phyloP scores from a whole-genome alignment of 805 yeast genomes.

The Wickerhamiella azymoides region DNA sequence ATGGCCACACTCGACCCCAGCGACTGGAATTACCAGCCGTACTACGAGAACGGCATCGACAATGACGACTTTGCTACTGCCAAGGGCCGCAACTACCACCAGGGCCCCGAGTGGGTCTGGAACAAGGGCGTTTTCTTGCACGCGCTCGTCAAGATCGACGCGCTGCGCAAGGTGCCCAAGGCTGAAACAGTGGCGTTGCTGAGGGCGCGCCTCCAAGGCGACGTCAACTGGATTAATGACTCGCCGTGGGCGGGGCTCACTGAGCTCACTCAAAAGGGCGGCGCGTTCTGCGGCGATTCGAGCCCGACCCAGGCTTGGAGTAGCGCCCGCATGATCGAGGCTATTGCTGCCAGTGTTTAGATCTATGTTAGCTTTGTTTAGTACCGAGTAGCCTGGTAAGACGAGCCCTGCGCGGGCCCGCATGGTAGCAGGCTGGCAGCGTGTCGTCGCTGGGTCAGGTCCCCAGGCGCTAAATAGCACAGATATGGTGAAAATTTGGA shows the following conservation, averaged over 20 bases:
- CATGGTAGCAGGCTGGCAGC: too few relatives aligned
- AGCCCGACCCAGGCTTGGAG: conserved; percentile 98
- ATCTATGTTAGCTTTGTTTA: neutral
- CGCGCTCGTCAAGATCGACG: conserved; percentile 46
- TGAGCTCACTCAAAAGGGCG: conserved; percentile 82
- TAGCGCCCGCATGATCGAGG: conserved; percentile 67
- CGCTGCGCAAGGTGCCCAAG: conserved; percentile 23
- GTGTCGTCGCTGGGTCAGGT: too few relatives aligned
- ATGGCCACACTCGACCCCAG: conserved; percentile 85
- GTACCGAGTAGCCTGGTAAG: too few relatives aligned
- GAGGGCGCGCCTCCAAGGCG: conserved; percentile 46
- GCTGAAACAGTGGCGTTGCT: conserved; percentile 37
- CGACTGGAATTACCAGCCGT: conserved; percentile 84
- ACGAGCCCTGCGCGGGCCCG: too few relatives aligned
- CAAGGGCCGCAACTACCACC: conserved; percentile 93
- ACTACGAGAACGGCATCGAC: conserved; percentile 70
- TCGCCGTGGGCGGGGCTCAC: conserved; percentile 90
- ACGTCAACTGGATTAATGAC: conserved; percentile 53
- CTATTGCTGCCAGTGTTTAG: conserved; percentile 37
- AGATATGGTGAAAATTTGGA: too few relatives aligned
- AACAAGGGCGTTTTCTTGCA: conserved; percentile 73
- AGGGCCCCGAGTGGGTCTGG: conserved; percentile 99
- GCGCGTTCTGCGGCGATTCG: conserved; percentile 67
- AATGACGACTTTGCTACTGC: conserved; percentile 79
- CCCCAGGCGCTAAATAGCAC: too few relatives aligned